Evolutionary conservation across 2,329 filamentous ascomycete species (phyloP), one percentile per base, ranked within the genome.

Genomic region (Colletotrichum costaricense): DNA sequence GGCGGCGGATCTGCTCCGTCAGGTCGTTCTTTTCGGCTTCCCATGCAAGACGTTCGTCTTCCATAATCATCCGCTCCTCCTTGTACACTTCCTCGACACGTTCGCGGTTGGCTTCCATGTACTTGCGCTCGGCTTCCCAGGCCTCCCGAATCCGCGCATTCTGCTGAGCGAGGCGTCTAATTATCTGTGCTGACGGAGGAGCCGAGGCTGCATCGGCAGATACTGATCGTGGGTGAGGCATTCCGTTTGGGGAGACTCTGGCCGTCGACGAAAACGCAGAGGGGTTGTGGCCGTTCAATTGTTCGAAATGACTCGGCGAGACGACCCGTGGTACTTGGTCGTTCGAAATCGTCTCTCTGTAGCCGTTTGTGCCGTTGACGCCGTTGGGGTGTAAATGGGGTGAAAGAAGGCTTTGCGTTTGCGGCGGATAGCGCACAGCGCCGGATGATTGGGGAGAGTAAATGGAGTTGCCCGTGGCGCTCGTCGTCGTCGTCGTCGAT

Each of bases 1-100:
- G 81, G 33, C 78, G 77, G 49, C 81, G 78, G 19, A 88, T 82
- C 72, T 88, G 83, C 49, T 79, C 79, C 42, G 86, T 73, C 76
- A 88, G 78, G 55, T 74, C 77, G 4, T 77, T 77, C 77, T 84
- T 87, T 75, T 89, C 86, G 16, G 79, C 78, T 26, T 85, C 79
- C 87, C 87, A 89, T 14, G 82, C 78, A 19, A 83, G 78, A 22
- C 86, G 83, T 73, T 88, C 85, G 52, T 87, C 85, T 64, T 89
- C 86, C 85, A 89, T 89, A 69, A 89, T 83, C 63, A 81, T 81
- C 8, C 87, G 85, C 76, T 90, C 88, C 75, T 89, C 87, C 74
- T 85, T 85, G 76, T 89, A 89, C n/a, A 89, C 85, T 77, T 88
- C 86, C 75, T 89, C 88, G 4, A 86, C 88, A 16, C 87, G 85